Evolutionary conservation across 2,329 filamentous ascomycete species (phyloP), one percentile per base, ranked within the genome.

Genomic region (Coccinonectria pachysandricola): DNA sequence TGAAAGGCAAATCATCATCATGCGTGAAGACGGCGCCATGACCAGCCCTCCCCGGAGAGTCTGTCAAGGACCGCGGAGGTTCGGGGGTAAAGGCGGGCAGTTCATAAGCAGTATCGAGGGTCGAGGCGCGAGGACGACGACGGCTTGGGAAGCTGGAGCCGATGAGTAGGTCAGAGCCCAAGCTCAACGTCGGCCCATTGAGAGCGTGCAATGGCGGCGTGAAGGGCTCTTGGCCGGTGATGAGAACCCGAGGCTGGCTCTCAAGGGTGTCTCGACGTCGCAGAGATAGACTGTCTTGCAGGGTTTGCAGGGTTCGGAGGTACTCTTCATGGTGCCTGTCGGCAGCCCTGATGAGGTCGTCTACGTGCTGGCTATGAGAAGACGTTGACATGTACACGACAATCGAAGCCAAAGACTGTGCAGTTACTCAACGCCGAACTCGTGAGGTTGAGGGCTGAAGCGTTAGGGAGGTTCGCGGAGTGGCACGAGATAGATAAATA

Each of bases 251-350:
- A 19, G 28, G 26, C 26, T 33, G 29, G 16, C 34, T 40, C 28
- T 49, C 46, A 7, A 33, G 26, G 6, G 32, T 29, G 19, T 48
- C 38, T 19, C 35, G 35, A 8, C 32, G 36, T 16, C 36, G 39
- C 16, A 32, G 21, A 19, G 30, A 23, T 27, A 48, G 27, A 17
- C 28, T 38, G 19, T 56, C 47, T 18, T 52, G 49, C 10, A 56
- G 40, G 23, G 22, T 37, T 23, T 44, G 38, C 5, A 54, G 36
- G 13, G 40, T 41, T 27, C 42, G 46, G 17, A 55, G 34, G 24
- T 53, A 52, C 20, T 53, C 46, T n/a, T 55, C 51, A 26, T 54
- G 53, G 22, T 47, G 42, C 12, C 43, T 32, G 23, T 58, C 51
- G 21, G 52, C 45, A 15, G 43, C 46, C 19, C 34, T 40, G 33